phyloP scores from a whole-genome alignment of 164 flowering plant species.

The Dillenia suffruticosa region DNA sequence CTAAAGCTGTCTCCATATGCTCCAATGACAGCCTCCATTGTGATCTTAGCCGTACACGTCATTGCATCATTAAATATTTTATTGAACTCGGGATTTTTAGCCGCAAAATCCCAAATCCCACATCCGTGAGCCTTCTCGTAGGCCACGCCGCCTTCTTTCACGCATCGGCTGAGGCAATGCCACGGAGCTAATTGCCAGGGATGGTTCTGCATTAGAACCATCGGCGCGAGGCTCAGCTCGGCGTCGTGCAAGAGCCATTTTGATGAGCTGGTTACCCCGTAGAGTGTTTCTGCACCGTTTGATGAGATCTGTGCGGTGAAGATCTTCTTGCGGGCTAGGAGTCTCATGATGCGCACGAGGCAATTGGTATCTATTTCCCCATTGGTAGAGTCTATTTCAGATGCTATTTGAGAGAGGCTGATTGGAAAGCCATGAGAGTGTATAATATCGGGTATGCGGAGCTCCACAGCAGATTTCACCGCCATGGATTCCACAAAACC shows the following conservation, averaged over 20 bases:
- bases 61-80: constrained; percentile 28
- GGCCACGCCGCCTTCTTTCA: constrained; percentile 32
- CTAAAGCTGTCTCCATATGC: constrained; percentile 34
- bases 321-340: constrained; percentile 31
- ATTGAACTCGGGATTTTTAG: constrained; percentile 25
- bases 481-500: constrained; percentile 41
- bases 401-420: constrained; percentile 26
- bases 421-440: constrained; percentile 30
- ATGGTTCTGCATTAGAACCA: constrained; percentile 23
- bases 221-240: constrained; percentile 20
- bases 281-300: constrained; percentile 20
- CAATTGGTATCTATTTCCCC: constrained; percentile 13
- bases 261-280: constrained; percentile 26
- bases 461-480: constrained; percentile 43
- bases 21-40: constrained; percentile 15
- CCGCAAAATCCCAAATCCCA: constrained; percentile 30
- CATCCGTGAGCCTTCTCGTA: constrained; percentile 37
- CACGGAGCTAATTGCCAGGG: constrained; percentile 21
- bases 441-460: constrained; percentile 42
- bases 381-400: constrained; percentile 11
- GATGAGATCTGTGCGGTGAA: constrained; percentile 19
- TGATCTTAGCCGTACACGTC: constrained; percentile 26
- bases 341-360: constrained; percentile 44
- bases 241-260: constrained; percentile 25
- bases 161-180: constrained; percentile 28